Base-by-base conservation (phyloP, 2,329 filamentous ascomycete species). In the Pseudogymnoascus sp. region DNA sequence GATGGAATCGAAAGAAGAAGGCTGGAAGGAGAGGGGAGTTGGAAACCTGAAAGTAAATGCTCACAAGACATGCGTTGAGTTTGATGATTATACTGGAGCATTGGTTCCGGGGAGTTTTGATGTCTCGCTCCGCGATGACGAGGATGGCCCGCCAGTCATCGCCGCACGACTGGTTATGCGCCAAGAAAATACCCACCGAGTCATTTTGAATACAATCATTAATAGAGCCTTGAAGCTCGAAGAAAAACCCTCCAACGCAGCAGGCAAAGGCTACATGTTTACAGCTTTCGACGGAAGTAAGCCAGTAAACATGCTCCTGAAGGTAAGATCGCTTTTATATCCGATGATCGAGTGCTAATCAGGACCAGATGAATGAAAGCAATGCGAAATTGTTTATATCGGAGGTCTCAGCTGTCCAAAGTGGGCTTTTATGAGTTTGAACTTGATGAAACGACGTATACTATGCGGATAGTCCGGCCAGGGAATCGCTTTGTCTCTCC, bases 21-120 rank as follows among this genome's bases (percentile, higher is more conserved):
- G 81, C 53, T 97, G 93, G 93, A 93, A 93, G 74, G 93, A 97
- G 76, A 86, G 93, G 61, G 93, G 93, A 11, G 82, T 87, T 3
- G 93, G 93, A 50, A 88, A 88, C 69, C 80, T 96, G 68, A 95
- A 95, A 76, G 82, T 96, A 73, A 96, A 97, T 70, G 86, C 88
- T 13, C 84, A 84, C 2, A 80, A 83, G 67, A 75, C 77, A 31
- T 84, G 80, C 64, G 78, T 84, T 4, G 79, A 82, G 24, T 80
- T 83, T 42, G 81, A 86, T 64, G 80, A 85, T 11, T 67, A 71
- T 21, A 76, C 76, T 16, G 81, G 79, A 3, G 70, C 72, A 8
- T 73, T 79, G n/a, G 75, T 83, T 61, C 76, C 81, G 1, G 79
- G 79, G 24, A 80, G 79, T 14, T 86, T 86, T 63, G 82, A 86